Evolutionary conservation across 2,329 filamentous ascomycete genomes (phyloP).

Genomic region (Paecilomyces variotii): DNA sequence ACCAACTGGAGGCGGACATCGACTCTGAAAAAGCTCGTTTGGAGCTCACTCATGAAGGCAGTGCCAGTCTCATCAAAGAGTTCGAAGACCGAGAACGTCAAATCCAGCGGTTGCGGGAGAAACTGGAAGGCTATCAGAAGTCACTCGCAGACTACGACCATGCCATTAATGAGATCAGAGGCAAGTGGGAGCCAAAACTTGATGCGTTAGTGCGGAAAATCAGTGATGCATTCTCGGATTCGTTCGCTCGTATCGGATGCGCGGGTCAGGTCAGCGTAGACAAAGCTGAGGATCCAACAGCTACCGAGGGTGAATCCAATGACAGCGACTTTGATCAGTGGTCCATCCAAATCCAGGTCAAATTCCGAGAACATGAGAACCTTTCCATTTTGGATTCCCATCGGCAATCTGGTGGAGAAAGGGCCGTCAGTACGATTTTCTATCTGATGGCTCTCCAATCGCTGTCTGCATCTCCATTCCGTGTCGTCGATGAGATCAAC

Average conservation of each 20-base stretch:
- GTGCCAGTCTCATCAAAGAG: constrained; percentile 65
- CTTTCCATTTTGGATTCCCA: constrained; percentile 82
- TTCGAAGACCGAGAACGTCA: constrained; percentile 65
- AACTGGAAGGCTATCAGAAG: constrained; percentile 48
- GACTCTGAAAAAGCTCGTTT: constrained; percentile 65
- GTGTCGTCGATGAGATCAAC: constrained; percentile 98
- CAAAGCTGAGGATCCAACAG: constrained; percentile 50
- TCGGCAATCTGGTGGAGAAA: constrained; percentile 91
- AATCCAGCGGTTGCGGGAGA: constrained; percentile 58
- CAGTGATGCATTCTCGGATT: constrained; percentile 83
- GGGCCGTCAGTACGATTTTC: constrained; percentile 94
- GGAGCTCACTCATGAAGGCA: constrained; percentile 70
- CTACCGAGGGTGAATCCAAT: constrained; percentile 20
- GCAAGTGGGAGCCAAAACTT: constrained; percentile 73
- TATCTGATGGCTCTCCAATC: constrained; percentile 97
- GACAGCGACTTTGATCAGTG: constrained; percentile 82
- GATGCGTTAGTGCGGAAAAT: constrained; percentile 72
- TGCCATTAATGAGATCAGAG: constrained; percentile 59
- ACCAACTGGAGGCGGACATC: constrained; percentile 65
- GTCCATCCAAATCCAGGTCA: constrained; percentile 89
- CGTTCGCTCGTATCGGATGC: constrained; percentile 89
- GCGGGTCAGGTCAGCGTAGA: constrained; percentile 81
- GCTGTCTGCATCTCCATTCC: constrained; percentile 88
- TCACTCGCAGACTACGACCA: constrained; percentile 49
- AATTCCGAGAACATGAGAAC: constrained; percentile 79